Evolutionary conservation across 169 alveolate species (phyloP), one percentile per base, ranked within the genome.

Genomic region (Cystoisospora suis): DNA sequence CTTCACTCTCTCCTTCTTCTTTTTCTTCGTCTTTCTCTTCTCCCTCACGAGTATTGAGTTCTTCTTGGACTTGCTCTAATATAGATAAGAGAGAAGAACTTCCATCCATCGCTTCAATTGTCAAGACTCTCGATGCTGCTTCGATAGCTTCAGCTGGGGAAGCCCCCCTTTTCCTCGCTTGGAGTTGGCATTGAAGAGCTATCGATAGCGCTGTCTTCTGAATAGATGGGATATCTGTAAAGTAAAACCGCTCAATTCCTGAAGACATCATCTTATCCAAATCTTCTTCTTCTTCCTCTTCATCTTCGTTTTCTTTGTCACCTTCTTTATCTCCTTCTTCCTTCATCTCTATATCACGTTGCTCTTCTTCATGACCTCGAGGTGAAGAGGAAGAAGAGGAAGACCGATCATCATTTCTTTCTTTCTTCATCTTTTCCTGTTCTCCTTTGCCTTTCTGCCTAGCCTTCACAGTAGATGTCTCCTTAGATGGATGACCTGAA

Each of bases 101-200:
- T 38, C 47, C 58, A 27, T 72, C 83, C 20, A 72, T 56, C 56
- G 83, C 83, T 12, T 20, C 83, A 15, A 29, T 34, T 29, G 83
- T 72, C 56, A 72, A 53, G 34, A 53, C 83, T 72, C 20, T 34
- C 34, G 83, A 46, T 72, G 42, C 83, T 17, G 32, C 32, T 3
- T 46, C 83, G 38, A 17, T 40, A 29, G 83, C 83, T 38, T 46
- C 83, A 29, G 32, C 83, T 29, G 83, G 58, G 58, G 83, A 40
- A n/a, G 83, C 83, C 42, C 83, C 83, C 38, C 45, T 29, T 6
- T 38, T 6, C 83, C 32, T 27, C 36, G 83, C 83, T 34, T 40
- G 42, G 1, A 53, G 23, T 32, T 72, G 58, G 17, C 58, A 46
- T 29, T 56, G 83, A 36, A 46, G 83, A 38, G 83, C 83, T 9